These are phyloP conservation scores for Calonectria hawksworthii DNA, from an alignment of 2,329 filamentous ascomycete genomes.

Conservation along the genomic window DNA sequence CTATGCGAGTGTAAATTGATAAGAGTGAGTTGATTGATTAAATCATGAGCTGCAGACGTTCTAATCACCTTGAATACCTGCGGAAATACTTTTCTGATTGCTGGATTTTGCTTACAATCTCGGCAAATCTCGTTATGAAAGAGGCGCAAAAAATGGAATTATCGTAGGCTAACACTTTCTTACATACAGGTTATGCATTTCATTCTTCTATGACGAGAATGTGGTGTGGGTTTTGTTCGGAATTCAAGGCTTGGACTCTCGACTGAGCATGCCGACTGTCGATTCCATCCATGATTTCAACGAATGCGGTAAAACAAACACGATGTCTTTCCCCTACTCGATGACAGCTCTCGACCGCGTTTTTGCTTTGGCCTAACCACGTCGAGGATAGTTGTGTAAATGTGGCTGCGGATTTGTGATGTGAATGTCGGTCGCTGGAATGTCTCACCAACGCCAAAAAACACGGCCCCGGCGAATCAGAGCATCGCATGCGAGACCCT, in stretches of 20 bases:
- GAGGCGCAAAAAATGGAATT: neutral
- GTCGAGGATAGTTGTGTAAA: neutral
- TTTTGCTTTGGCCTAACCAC: neutral
- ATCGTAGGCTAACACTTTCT: neutral
- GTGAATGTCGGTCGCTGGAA: neutral
- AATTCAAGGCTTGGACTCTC: neutral
- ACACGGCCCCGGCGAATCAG: neutral
- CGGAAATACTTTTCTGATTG: no score
- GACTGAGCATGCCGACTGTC: neutral
- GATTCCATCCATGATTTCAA: neutral
- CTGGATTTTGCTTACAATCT: no score
- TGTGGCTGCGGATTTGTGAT: neutral
- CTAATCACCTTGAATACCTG: no score
- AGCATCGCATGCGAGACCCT: neutral
- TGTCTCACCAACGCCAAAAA: neutral
- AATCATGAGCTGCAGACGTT: neutral
- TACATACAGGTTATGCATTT: neutral
- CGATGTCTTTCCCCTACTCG: neutral
- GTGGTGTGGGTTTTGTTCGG: neutral
- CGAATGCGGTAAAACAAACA: neutral
- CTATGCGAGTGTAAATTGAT: neutral
- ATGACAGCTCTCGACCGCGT: neutral
- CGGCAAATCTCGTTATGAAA: no score
- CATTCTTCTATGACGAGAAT: neutral
- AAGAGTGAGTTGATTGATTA: neutral